Base-by-base conservation (phyloP, 2,329 filamentous ascomycete species). In the Chrysoporthe deuterocubensis region DNA sequence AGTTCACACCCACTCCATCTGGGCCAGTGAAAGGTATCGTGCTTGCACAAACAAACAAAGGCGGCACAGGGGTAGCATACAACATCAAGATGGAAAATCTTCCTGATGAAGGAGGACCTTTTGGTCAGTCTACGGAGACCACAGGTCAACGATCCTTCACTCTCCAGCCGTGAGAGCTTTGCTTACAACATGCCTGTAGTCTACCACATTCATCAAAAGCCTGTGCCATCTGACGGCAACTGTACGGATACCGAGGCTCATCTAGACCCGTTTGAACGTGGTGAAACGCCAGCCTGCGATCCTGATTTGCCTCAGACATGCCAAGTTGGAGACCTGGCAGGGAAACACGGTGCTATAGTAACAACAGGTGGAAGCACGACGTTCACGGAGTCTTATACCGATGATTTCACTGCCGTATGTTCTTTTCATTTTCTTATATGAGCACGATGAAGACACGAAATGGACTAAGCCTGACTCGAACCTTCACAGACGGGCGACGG, bases 281-380 rank as follows among this genome's bases (percentile, higher is more conserved):
- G 87, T 71, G 87, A 93, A 74, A 78, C 78, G 1, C 82, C 88
- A 4, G 74, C 84, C 5, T 95, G 92, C 79, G 82, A 93, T 74
- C 52, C 79, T 13, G 73, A 76, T 14, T 75, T 80, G 7, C 89
- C 89, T 7, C 78, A 85, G 70, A 89, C 87, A 6, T 95, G 92
- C 80, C 88, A 95, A 78, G 87, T 92, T 13, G 92, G 92, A 71
- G 92, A 95, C 76, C 82, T 94, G 66, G 86, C 87, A 72, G 92
- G 92, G 76, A 95, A 95, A 80, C 82, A 90, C 74, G 91, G 90
- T 69, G 82, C 83, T 69, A 85, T 92, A 73, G 81, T 77, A 42
- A 76, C 78, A 26, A 82, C 84, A 69, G 80, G 83, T 13, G 89
- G 84, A 74, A 75, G 76, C 43, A 78, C 76, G 66, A 79, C 78